Evolutionary conservation across 2,329 filamentous ascomycete genomes (phyloP), one percentile per base, ranked within the genome.

Genomic region (Fusarium albosuccineum): DNA sequence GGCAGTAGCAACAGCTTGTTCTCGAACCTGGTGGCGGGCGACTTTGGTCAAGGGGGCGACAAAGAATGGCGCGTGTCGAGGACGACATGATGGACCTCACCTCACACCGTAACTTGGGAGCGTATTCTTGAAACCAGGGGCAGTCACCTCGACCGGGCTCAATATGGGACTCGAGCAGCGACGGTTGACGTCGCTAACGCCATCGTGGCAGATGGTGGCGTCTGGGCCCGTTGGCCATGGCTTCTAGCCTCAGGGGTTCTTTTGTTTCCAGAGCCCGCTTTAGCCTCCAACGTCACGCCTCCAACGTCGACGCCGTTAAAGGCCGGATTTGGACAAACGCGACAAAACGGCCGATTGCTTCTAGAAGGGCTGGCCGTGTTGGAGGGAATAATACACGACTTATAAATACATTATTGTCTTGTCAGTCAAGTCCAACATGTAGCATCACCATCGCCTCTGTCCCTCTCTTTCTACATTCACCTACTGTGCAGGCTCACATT

Each of bases 201-300:
- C 65, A 68, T 66, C 13, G 36, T 17, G 17, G 29, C 11, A 53
- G 56, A 68, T 66, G 51, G 61, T 68, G 65, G 65, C 65, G 65
- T 59, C 50, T 62, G 46, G 41, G 41, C 42, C 52, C 48, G 48
- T 66, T 29, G 37, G 22, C 50, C 11, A 63, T 46, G 54, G 34
- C n/a, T 64, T 55, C 53, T 66, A 55, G 65, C 17, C 56, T 56
- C 65, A 68, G 65, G 65, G 44, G 40, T 9, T 17, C 39, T 66
- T 58, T 41, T 49, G 22, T 40, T 52, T 49, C 9, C 51, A 36
- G 59, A 44, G 39, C 39, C 44, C 61, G 61, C 68, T 68, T n/a
- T 36, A 29, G 37, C 9, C 29, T 26, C 33, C 46, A 49, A 49
- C 45, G 45, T 39, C 46, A 37, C 17, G 30, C 46, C 50, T 55